These are phyloP conservation scores for Acidiella bohemica DNA, from an alignment of 495 filamentous ascomycete genomes.

Conservation along the genomic window DNA sequence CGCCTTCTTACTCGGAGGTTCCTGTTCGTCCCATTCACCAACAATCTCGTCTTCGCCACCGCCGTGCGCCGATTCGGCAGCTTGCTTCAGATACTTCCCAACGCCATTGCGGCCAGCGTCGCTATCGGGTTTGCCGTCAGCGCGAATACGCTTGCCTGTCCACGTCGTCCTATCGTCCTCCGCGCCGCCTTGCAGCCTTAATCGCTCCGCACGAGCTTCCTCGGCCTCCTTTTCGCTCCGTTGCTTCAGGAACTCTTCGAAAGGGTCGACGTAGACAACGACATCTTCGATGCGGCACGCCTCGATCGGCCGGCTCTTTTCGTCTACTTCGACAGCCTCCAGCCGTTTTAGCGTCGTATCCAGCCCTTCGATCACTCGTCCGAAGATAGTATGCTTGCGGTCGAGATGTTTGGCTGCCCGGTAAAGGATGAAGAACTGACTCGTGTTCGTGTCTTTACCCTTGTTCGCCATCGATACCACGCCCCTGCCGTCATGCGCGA, in stretches of 20 bases:
- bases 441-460: constrained; percentile 90
- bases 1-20: constrained; percentile 60
- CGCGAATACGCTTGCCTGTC: constrained; percentile 58
- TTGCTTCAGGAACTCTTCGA: constrained; percentile 75
- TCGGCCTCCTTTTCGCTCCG: constrained; percentile 35
- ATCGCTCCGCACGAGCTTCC: constrained; percentile 29
- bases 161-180: constrained; percentile 80
- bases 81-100: constrained; percentile 67
- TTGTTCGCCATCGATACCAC: constrained; percentile 77
- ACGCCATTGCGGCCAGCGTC: constrained; percentile 41
- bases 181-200: constrained; percentile 36
- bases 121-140: constrained; percentile 36
- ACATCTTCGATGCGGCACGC: constrained; percentile 70
- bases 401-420: constrained; percentile 71
- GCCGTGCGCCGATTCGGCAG: constrained; percentile 28
- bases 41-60: constrained; percentile 41
- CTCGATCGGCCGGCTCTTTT: constrained; percentile 56
- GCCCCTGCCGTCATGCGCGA: constrained; percentile 65
- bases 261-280: constrained; percentile 83
- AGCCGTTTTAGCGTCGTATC: constrained; percentile 55
- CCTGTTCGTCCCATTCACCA: constrained; percentile 42
- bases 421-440: constrained; percentile 93
- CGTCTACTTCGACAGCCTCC: constrained; percentile 54
- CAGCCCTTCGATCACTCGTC: constrained; percentile 61
- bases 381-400: constrained; percentile 94